Percentiles rank a stretch among this genome's conserved stretches.
These are phyloP conservation scores for Crataegus laevigata DNA, from an alignment of 306 rosid genomes.

Conservation along the genomic window DNA sequence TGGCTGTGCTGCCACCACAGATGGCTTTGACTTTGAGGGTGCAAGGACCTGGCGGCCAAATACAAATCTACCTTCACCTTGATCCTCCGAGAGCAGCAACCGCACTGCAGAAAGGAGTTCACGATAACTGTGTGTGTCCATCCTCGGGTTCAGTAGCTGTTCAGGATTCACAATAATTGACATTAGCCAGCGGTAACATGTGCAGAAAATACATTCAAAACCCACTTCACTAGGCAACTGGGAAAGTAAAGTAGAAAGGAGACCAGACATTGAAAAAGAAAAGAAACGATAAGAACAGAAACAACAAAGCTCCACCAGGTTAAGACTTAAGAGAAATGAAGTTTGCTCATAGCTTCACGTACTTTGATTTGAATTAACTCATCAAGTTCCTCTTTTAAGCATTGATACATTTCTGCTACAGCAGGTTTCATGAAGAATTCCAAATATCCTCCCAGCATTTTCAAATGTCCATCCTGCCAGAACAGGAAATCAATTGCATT, in stretches of 20 bases:
- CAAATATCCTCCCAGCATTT: constrained; percentile 90
- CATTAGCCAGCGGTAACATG: constrained; percentile 1
- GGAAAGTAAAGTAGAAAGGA: not conserved
- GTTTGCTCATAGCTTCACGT: constrained; percentile 19
- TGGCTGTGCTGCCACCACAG: constrained; percentile 32
- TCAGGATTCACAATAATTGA: constrained; percentile 1
- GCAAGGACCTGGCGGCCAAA: constrained; percentile 53
- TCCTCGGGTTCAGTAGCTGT: constrained; percentile 73
- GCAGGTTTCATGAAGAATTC: constrained; percentile 86
- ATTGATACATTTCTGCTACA: constrained; percentile 62
- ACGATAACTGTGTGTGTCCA: constrained; percentile 48
- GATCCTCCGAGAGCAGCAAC: constrained; percentile 54
- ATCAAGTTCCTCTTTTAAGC: constrained; percentile 65
- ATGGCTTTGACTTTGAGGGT: constrained; percentile 40
- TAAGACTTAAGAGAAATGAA: not conserved
- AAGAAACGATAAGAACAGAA: constrained; percentile 15
- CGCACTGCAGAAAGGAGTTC: constrained; percentile 74
- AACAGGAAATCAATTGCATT: constrained; percentile 7
- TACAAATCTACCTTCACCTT: constrained; percentile 64
- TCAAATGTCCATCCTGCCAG: constrained; percentile 75
- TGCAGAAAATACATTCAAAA: not conserved
- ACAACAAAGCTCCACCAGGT: not conserved
- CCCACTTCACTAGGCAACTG: not conserved
- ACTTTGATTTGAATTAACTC: constrained; percentile 78
- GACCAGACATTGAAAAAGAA: not conserved